Conservation (phyloP, 805 yeast genomes). For the Sugiyamaella marilandica region DNA sequence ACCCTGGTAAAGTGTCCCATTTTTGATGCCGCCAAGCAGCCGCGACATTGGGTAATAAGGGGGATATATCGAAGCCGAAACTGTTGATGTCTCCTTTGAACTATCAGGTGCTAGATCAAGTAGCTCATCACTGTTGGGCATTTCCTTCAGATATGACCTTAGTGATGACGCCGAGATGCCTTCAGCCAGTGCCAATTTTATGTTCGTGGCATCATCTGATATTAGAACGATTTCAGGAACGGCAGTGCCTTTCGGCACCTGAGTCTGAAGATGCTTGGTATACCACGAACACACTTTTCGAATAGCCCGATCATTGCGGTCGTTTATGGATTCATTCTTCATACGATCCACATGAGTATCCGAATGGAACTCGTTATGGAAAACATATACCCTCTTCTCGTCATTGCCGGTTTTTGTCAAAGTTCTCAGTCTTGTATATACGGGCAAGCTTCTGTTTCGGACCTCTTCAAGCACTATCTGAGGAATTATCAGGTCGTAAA, state of each 20-base stretch:
- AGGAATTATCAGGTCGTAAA: slow-evolving; percentile 88
- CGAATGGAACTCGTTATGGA: slow-evolving; percentile 85
- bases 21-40: slow-evolving; percentile 84
- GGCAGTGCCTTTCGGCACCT: slow-evolving; percentile 19
- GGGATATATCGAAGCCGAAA: slow-evolving; percentile 40
- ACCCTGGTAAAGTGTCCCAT: slow-evolving; percentile 86
- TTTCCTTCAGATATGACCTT: slow-evolving; percentile 61
- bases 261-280: slow-evolving; percentile 50
- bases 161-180: slow-evolving; percentile 54
- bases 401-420: slow-evolving; percentile 60
- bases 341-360: slow-evolving; percentile 62
- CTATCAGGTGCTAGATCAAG: slow-evolving; percentile 73
- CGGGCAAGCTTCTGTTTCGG: slow-evolving; percentile 77
- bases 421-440: slow-evolving; percentile 77
- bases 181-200: slow-evolving; percentile 50
- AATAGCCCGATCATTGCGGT: slow-evolving; percentile 87
- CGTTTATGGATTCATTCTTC: slow-evolving; percentile 71
- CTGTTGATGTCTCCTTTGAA: slow-evolving; percentile 1
- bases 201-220: slow-evolving; percentile 73
- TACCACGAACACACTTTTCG: slow-evolving; percentile 73
- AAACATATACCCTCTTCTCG: slow-evolving; percentile 80
- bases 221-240: slow-evolving; percentile 37
- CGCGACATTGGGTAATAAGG: slow-evolving; percentile 78
- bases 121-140: slow-evolving; percentile 70
- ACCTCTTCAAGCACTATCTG: slow-evolving; percentile 95